Percentiles rank a stretch among this genome's conserved stretches.
phyloP scores from a whole-genome alignment of 1,139 yeast species.

The Nakaseomyces bracarensis region DNA sequence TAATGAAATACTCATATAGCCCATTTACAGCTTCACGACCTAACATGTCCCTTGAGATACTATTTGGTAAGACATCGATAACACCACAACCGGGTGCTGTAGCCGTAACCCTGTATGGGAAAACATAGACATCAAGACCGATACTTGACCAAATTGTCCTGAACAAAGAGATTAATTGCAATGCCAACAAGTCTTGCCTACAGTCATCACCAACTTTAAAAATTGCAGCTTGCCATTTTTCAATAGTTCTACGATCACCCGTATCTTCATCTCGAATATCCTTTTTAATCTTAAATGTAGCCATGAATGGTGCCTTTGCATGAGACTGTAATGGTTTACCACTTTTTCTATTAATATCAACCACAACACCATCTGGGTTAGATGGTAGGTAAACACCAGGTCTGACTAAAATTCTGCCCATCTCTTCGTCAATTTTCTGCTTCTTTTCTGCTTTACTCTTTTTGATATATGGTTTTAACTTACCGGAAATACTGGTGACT shows the following conservation, averaged over 20 bases:
- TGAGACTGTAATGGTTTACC: constrained; percentile 97
- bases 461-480: constrained; percentile 86
- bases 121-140: constrained; percentile 85
- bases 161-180: constrained; percentile 86
- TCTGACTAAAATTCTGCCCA: constrained; percentile 67
- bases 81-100: constrained; percentile 99
- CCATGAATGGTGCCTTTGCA: constrained; percentile 98
- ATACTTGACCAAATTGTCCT: constrained; percentile 81
- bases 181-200: constrained; percentile 91
- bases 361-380: constrained; percentile 90
- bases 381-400: constrained; percentile 91
- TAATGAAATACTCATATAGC: constrained; percentile 79
- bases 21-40: constrained; percentile 99
- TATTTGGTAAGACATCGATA: constrained; percentile 91
- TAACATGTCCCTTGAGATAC: constrained; percentile 93
- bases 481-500: constrained; percentile 89
- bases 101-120: constrained; percentile 92
- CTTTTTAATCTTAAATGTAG: constrained; percentile 77
- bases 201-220: constrained; percentile 99
- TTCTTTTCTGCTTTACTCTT: constrained; percentile 95
- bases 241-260: constrained; percentile 33
- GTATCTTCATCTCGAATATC: constrained; percentile 43
- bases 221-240: constrained; percentile 88
- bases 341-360: constrained; percentile 84
- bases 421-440: constrained; percentile 91